A percentile compares a stretch with the other conserved stretches of the same genome.
These are phyloP conservation scores for Dryas integrifolia DNA, from an alignment of 331 rosid genomes.

Conservation along the genomic window DNA sequence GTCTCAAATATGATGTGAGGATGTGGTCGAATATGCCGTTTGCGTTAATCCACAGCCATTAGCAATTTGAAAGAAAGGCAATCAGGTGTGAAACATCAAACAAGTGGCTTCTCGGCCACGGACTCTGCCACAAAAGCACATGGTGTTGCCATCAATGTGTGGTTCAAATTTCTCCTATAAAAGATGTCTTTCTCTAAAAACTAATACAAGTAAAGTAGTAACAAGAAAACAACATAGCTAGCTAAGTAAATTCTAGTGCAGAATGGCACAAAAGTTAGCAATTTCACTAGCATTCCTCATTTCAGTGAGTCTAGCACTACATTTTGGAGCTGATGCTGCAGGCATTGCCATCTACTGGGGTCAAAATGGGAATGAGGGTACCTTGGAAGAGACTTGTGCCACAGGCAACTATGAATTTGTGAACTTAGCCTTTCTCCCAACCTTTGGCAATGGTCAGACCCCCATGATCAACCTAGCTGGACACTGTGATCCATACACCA, in stretches of 20 bases:
- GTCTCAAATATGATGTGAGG: background rate
- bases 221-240: background rate
- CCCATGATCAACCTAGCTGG: constrained; percentile 49
- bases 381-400: constrained; percentile 50
- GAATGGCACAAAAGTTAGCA: constrained; percentile 17
- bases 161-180: constrained; percentile 17
- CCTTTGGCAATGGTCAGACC: constrained; percentile 48
- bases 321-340: constrained; percentile 30
- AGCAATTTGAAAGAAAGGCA: background rate
- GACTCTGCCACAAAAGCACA: constrained; percentile 1
- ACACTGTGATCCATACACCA: constrained; percentile 46
- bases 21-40: background rate
- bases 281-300: constrained; percentile 20
- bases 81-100: background rate
- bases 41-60: constrained; percentile 9
- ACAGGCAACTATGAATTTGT: constrained; percentile 49
- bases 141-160: background rate
- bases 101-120: background rate
- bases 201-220: background rate
- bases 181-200: background rate
- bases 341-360: constrained; percentile 55
- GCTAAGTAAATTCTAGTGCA: background rate
- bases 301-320: constrained; percentile 22
- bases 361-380: constrained; percentile 52
- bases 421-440: constrained; percentile 42